Percentiles rank a stretch among this genome's conserved stretches.
phyloP scores from a whole-genome alignment of 768 basidiomycete species.

The Suillus discolor region DNA sequence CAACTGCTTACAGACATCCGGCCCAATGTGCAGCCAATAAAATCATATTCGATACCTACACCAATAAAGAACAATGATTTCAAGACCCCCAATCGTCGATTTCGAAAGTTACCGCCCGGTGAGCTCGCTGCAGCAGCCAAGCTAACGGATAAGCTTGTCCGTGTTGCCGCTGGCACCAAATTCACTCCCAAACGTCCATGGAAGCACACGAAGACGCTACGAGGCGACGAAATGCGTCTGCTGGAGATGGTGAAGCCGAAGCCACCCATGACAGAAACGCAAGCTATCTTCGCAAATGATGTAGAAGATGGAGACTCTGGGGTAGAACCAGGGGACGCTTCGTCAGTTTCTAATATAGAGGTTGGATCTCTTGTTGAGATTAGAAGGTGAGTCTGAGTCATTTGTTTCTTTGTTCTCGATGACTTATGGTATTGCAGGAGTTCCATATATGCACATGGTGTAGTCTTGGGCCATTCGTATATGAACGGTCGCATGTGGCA shows the following conservation, averaged over 20 bases:
- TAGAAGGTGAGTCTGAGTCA: constrained; percentile 42
- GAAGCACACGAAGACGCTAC: constrained; percentile 37
- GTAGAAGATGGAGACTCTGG: constrained; percentile 18
- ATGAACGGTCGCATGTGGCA: constrained; percentile 31
- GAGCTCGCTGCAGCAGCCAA: constrained; percentile 10
- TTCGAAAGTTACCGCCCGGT: constrained; percentile 1
- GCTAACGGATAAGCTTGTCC: constrained; percentile 36
- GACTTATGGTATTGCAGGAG: constrained; percentile 23
- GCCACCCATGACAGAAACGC: constrained; percentile 11
- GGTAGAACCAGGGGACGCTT: constrained; percentile 13
- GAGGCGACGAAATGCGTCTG: constrained; percentile 44
- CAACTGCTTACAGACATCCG: constrained; percentile 24
- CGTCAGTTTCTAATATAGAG: constrained; percentile 22
- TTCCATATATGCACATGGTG: constrained; percentile 24
- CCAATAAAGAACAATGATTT: neutral
- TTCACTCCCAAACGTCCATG: constrained; percentile 33
- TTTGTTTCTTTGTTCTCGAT: neutral
- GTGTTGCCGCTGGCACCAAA: constrained; percentile 31
- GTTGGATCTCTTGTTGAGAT: constrained; percentile 57
- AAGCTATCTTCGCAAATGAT: constrained; percentile 26
- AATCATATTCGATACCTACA: constrained; percentile 1
- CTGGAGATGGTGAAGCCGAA: constrained; percentile 20
- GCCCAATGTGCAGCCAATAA: constrained; percentile 18
- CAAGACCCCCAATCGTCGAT: neutral
- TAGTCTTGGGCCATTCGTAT: constrained; percentile 32